These are phyloP conservation scores for Cudoniella acicularis DNA, from an alignment of 495 filamentous ascomycete species.

Conservation along the genomic window DNA sequence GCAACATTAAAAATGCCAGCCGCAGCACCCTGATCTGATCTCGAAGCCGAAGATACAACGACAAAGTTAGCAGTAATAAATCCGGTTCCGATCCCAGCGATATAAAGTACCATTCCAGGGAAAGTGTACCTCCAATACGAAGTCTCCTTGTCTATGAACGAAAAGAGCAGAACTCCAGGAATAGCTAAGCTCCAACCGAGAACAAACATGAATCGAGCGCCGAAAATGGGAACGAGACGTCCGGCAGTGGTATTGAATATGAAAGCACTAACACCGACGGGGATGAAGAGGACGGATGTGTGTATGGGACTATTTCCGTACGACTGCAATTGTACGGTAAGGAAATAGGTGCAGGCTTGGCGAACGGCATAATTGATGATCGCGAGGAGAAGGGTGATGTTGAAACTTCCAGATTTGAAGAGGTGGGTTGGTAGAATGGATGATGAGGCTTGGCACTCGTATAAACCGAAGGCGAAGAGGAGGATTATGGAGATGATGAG, in stretches of 20 bases:
- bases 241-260: neutral
- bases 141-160: neutral
- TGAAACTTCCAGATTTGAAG: neutral
- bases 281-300: constrained; percentile 1
- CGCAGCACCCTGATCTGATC: neutral
- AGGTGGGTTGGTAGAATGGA: neutral
- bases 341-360: constrained; percentile 1
- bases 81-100: neutral
- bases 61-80: neutral
- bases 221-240: neutral
- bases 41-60: neutral
- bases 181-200: neutral
- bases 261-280: neutral
- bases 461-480: constrained; percentile 53
- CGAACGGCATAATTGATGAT: neutral
- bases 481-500: constrained; percentile 58
- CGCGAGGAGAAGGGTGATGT: neutral
- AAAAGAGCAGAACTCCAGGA: neutral
- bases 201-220: neutral
- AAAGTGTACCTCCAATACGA: neutral
- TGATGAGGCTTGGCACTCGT: constrained; percentile 45
- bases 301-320: neutral
- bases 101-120: neutral
- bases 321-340: neutral
- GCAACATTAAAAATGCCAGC: neutral